A percentile compares a stretch with the other conserved stretches of the same genome.
These are phyloP conservation scores for Lentinula sp. DNA, from an alignment of 768 basidiomycete genomes.

Conservation along the genomic window DNA sequence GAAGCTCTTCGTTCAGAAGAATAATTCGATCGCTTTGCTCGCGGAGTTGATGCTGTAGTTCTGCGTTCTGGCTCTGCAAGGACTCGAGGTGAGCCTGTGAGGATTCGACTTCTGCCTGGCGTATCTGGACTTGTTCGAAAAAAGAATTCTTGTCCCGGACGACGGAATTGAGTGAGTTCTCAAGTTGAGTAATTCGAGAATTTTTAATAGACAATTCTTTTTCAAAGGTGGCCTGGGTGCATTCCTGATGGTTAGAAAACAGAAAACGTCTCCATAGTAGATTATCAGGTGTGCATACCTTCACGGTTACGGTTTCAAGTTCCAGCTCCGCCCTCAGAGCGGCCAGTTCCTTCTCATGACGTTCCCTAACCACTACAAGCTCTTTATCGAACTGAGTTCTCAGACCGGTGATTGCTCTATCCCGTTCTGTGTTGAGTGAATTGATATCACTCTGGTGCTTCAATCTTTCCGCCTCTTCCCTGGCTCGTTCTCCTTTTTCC, in stretches of 20 bases:
- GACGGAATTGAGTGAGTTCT: constrained; percentile 62
- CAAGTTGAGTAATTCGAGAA: constrained; percentile 62
- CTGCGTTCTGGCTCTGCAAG: constrained; percentile 72
- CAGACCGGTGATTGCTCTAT: constrained; percentile 54
- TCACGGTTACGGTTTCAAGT: constrained; percentile 64
- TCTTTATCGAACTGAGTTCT: constrained; percentile 73
- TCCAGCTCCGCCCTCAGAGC: constrained; percentile 68
- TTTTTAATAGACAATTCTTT: constrained; percentile 61
- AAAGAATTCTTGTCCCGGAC: constrained; percentile 70
- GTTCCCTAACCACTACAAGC: constrained; percentile 49
- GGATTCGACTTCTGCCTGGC: constrained; percentile 88
- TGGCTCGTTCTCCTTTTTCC: constrained; percentile 38
- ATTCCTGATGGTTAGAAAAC: background rate
- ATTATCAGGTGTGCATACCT: constrained; percentile 40
- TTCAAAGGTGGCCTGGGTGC: constrained; percentile 54
- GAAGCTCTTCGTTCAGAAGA: constrained; percentile 66
- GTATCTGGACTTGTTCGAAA: constrained; percentile 83
- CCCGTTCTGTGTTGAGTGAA: constrained; percentile 51
- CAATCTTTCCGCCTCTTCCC: constrained; percentile 38
- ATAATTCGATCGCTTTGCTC: constrained; percentile 71
- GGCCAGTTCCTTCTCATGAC: constrained; percentile 68
- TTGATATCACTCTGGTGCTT: constrained; percentile 63
- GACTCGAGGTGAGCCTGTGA: constrained; percentile 70
- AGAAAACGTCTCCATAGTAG: background rate
- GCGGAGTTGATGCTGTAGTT: constrained; percentile 81